Base-by-base conservation (phyloP, 2,329 filamentous ascomycete species). In the Botrytis squamosa region DNA sequence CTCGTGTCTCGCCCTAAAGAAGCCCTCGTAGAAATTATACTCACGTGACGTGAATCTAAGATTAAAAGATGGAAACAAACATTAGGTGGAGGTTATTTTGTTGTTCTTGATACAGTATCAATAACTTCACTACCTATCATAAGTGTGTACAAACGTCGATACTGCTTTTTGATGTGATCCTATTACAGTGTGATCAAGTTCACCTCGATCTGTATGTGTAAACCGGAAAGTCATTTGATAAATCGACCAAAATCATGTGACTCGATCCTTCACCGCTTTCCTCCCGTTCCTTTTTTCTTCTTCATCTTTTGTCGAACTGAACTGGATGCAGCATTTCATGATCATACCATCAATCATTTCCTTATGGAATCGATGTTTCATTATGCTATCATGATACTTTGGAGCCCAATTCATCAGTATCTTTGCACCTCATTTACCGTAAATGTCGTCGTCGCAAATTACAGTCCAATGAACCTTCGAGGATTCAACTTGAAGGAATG, bases 401-500 rank as follows among this genome's bases (percentile, higher is more conserved):
- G 25, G 14, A 18, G 7, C 25, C 25, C 22, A 63, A n/a, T 25
- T 4, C 36, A 52, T 33, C 22, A 46, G 20, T 52, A 66, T 12
- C 36, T 16, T 8, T 20, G 12, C 3, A 66, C 29, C 22, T 14
- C 29, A 6, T 33, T n/a, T 33, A n/a, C 44, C 64, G 36, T 55
- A 36, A 55, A 68, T 68, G 18, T 57, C 42, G 49, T 55, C 20
- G 33, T 40, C 33, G 33, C 65, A 49, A 55, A 18, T 55, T 40
- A 68, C 33, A 29, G 25, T 22, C 36, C 18, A 65, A 38, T 20
- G n/a, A 29, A 42, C 18, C 40, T 65, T 33, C 7, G 8, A 67
- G 25, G 16, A 22, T 12, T 42, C 36, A 40, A 68, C 49, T 52
- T 57, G 36, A 42, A 70, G 40, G 68, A 70, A 70, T 70, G 40